Percentiles rank a stretch among this genome's conserved stretches.
These are phyloP conservation scores for Rhynchosporium agropyri DNA, from an alignment of 2,329 filamentous ascomycete genomes.

Conservation along the genomic window DNA sequence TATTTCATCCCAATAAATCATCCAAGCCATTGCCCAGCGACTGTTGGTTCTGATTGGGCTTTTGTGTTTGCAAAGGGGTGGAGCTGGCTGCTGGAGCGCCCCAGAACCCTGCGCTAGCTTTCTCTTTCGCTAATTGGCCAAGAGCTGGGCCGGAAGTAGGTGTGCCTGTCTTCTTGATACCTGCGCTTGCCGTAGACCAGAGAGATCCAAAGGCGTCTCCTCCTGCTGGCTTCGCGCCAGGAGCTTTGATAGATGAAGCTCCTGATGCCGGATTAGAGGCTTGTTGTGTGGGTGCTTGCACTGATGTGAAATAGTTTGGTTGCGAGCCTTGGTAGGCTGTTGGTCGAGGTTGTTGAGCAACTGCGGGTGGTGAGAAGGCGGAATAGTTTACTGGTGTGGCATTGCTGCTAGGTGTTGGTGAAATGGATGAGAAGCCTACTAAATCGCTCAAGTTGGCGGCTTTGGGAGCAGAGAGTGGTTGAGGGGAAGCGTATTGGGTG, in stretches of 20 bases:
- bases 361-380: slow-evolving; percentile 57
- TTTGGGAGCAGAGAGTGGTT: slow-evolving; percentile 82
- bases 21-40: slow-evolving; percentile 45
- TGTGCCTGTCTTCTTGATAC: slow-evolving; percentile 72
- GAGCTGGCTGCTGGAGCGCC: slow-evolving; percentile 57
- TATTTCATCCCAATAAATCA: slow-evolving; percentile 49
- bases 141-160: slow-evolving; percentile 73
- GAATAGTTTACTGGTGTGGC: slow-evolving; percentile 65
- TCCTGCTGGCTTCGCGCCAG: slow-evolving; percentile 57
- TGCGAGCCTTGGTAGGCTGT: slow-evolving; percentile 72
- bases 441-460: slow-evolving; percentile 80
- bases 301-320: slow-evolving; percentile 95
- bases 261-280: slow-evolving; percentile 40
- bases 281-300: slow-evolving; percentile 51
- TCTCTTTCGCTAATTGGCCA: slow-evolving; percentile 96
- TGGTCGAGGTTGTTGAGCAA: slow-evolving; percentile 48
- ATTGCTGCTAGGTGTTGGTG: slow-evolving; percentile 65
- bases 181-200: slow-evolving; percentile 70
- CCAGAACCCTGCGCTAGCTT: slow-evolving; percentile 94
- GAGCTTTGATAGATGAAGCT: slow-evolving; percentile 49
- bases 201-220: slow-evolving; percentile 90
- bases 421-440: slow-evolving; percentile 78
- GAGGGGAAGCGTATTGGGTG: slow-evolving; percentile 77
- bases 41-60: slow-evolving; percentile 37
- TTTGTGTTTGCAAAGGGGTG: slow-evolving; percentile 27